Conservation (phyloP, 73 alveolate genomes). For the Tetrahymena malaccensis region DNA sequence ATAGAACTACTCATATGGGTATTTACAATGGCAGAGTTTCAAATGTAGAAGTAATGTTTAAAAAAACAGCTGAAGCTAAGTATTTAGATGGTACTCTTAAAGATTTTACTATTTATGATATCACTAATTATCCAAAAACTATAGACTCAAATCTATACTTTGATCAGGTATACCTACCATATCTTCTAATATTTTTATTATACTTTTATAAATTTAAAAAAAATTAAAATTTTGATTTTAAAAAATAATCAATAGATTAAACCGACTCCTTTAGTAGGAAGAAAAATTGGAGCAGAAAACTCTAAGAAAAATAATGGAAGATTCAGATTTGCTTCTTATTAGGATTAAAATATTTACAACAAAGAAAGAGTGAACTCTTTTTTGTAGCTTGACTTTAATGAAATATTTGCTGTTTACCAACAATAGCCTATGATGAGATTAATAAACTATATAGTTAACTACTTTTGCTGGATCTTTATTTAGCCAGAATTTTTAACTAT, state of each 20-base stretch:
- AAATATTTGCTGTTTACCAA: conserved; percentile 16
- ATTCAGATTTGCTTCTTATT: conserved; percentile 29
- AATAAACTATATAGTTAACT: conserved; percentile 19
- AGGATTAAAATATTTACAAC: conserved; percentile 13
- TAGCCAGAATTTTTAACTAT: conserved; percentile 33
- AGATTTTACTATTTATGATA: conserved; percentile 7
- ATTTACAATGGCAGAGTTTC: neutral
- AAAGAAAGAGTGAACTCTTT: conserved; percentile 15
- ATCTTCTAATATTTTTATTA: no score
- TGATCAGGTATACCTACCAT: neutral
- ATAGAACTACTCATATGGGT: conserved; percentile 22
- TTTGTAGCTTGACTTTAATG: conserved; percentile 6
- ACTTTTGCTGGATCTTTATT: conserved; percentile 8
- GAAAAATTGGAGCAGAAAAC: conserved; percentile 6
- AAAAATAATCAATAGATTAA: neutral
- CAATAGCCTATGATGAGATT: conserved; percentile 34
- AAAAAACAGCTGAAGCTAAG: conserved; percentile 2
- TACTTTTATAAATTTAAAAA: no score
- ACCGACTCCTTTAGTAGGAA: neutral
- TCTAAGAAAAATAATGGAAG: conserved; percentile 6
- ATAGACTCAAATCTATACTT: conserved; percentile 3
- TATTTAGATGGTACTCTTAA: conserved; percentile 8
- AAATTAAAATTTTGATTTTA: no score
- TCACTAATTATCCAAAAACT: conserved; percentile 28
- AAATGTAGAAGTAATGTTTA: neutral